A percentile compares a stretch with the other conserved stretches of the same genome.
These are phyloP conservation scores for Phialemoniopsis sp. DNA, from an alignment of 2,329 filamentous ascomycete genomes.

Conservation along the genomic window DNA sequence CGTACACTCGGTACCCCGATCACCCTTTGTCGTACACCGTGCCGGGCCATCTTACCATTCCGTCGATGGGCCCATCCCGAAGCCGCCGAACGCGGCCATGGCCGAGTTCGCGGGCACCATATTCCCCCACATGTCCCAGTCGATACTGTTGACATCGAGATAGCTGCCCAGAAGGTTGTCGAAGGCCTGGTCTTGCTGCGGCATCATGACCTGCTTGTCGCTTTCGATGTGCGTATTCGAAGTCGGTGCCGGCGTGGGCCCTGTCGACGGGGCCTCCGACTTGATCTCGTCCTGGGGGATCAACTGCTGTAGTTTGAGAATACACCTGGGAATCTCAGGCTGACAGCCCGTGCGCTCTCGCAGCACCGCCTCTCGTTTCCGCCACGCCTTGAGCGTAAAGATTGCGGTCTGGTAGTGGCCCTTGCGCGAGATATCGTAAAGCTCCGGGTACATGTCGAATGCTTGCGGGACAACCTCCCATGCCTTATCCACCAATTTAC, in stretches of 20 bases:
- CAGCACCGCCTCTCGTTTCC: constrained; percentile 38
- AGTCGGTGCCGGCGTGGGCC: constrained; percentile 4
- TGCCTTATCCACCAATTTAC: constrained; percentile 46
- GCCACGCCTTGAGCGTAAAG: constrained; percentile 49
- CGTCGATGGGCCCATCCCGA: constrained; percentile 12
- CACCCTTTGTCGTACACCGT: constrained; percentile 1
- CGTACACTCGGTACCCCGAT: not conserved
- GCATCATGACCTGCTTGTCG: constrained; percentile 6
- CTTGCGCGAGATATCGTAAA: constrained; percentile 44
- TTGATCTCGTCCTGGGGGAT: constrained; percentile 33
- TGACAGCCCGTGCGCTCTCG: constrained; percentile 24
- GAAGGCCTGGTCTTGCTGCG: constrained; percentile 18
- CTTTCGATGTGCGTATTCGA: constrained; percentile 13
- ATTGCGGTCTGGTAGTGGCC: constrained; percentile 38
- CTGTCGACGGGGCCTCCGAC: constrained; percentile 16
- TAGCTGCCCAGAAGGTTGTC: constrained; percentile 40
- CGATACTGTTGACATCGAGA: constrained; percentile 35
- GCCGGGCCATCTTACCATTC: constrained; percentile 14
- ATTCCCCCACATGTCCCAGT: constrained; percentile 40
- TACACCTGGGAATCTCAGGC: constrained; percentile 38
- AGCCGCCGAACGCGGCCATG: constrained; percentile 12
- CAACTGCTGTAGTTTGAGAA: constrained; percentile 36
- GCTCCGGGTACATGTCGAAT: constrained; percentile 45
- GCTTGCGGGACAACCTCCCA: constrained; percentile 43
- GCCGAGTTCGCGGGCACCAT: constrained; percentile 5